A percentile compares a stretch with the other conserved stretches of the same genome.
Evolutionary conservation across 345 rosid genomes (phyloP).

Genomic region (Populus alba): DNA sequence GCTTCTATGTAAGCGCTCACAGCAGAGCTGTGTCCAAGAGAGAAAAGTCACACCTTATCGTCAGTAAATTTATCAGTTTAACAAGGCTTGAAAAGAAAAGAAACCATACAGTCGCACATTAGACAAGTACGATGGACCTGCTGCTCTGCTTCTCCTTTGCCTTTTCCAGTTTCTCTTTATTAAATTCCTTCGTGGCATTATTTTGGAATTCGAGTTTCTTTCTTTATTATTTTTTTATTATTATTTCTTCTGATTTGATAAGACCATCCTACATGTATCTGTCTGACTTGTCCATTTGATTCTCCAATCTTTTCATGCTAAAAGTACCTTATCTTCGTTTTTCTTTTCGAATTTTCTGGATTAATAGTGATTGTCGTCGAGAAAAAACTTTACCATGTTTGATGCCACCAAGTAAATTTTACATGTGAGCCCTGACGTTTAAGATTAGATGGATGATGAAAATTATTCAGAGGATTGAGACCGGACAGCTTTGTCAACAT

Average conservation of each 20-base stretch:
- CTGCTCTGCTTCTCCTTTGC: background rate
- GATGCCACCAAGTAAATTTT: background rate
- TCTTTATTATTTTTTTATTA: too few relatives aligned
- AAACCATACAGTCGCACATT: background rate
- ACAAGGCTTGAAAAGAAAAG: background rate
- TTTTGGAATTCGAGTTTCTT: background rate
- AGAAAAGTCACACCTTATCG: background rate
- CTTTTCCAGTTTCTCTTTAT: background rate
- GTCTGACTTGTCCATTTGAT: slow-evolving; percentile 10
- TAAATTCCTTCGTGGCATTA: background rate
- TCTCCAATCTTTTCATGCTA: background rate
- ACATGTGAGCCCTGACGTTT: background rate
- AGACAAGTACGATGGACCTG: background rate
- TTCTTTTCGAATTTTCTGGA: background rate
- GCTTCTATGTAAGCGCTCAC: slow-evolving; percentile 62
- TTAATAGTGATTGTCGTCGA: background rate
- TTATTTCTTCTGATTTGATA: slow-evolving; percentile 10
- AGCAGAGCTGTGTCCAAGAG: slow-evolving; percentile 43
- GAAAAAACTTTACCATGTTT: background rate
- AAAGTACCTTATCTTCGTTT: background rate
- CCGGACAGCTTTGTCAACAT: background rate
- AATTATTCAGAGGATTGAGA: background rate
- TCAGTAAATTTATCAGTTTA: background rate
- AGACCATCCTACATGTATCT: slow-evolving; percentile 3
- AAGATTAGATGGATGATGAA: background rate